Percentiles rank a stretch among this genome's conserved stretches.
phyloP scores from a whole-genome alignment of 1,139 yeast genomes.

The Kurtzmaniella quercitrusa region DNA sequence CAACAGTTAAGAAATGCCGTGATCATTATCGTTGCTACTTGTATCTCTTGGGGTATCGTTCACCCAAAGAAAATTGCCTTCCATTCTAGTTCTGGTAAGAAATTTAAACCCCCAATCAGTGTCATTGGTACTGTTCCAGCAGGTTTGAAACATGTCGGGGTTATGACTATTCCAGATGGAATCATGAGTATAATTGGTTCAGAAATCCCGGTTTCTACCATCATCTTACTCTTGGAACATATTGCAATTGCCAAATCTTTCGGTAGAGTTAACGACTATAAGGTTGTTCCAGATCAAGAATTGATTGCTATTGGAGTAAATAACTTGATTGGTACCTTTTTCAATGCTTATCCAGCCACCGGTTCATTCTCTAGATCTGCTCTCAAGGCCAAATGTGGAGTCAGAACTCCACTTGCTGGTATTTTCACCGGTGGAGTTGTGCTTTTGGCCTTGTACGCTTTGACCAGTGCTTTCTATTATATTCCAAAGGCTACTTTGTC shows the following conservation, averaged over 20 bases:
- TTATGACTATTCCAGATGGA: slow-evolving; percentile 62
- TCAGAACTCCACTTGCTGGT: slow-evolving; percentile 91
- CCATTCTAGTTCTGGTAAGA: slow-evolving; percentile 20
- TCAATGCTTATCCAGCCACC: slow-evolving; percentile 92
- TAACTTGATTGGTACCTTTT: slow-evolving; percentile 85
- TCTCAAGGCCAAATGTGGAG: slow-evolving; percentile 91
- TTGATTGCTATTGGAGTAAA: slow-evolving; percentile 91
- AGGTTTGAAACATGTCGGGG: slow-evolving; percentile 76
- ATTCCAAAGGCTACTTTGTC: slow-evolving; percentile 86
- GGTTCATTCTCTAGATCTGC: slow-evolving; percentile 96
- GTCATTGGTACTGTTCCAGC: slow-evolving; percentile 77
- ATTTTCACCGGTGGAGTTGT: slow-evolving; percentile 88
- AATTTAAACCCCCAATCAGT: slow-evolving; percentile 46
- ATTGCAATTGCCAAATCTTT: slow-evolving; percentile 92
- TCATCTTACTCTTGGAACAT: slow-evolving; percentile 82
- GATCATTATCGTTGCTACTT: slow-evolving; percentile 72
- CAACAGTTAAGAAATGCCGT: slow-evolving; percentile 80
- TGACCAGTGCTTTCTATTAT: slow-evolving; percentile 79
- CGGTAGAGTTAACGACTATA: slow-evolving; percentile 88
- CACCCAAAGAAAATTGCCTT: slow-evolving; percentile 34
- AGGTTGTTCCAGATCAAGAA: slow-evolving; percentile 90
- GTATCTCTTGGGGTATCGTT: slow-evolving; percentile 60
- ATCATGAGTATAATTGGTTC: slow-evolving; percentile 59
- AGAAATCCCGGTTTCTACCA: slow-evolving; percentile 81
- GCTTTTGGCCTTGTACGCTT: slow-evolving; percentile 75